Percentiles rank a stretch among this genome's conserved stretches.
These are phyloP conservation scores for Arthrobotrys pseudoclavata DNA, from an alignment of 2,329 filamentous ascomycete species.

Conservation along the genomic window DNA sequence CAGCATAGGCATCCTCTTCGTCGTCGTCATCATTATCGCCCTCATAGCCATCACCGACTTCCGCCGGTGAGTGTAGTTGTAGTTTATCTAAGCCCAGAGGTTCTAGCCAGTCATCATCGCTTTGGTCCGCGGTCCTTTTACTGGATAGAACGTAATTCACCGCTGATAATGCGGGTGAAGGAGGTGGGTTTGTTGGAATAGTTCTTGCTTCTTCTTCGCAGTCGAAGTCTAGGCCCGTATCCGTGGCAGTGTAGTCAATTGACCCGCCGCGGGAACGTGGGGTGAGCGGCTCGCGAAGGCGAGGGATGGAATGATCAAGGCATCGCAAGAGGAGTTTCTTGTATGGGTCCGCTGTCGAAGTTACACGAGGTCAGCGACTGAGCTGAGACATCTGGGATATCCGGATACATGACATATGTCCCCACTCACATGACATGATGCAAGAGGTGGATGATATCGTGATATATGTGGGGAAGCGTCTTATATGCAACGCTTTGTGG, in stretches of 20 bases:
- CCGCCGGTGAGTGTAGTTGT: conserved; percentile 37
- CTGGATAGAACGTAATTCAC: conserved; percentile 15
- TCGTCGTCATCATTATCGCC: conserved; percentile 25
- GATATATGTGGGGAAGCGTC: conserved; percentile 13
- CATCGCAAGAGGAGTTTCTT: conserved; percentile 58
- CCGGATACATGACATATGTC: not conserved
- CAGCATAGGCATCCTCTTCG: conserved; percentile 11
- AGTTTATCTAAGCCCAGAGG: conserved; percentile 31
- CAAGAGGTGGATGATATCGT: conserved; percentile 3
- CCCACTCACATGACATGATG: conserved; percentile 29
- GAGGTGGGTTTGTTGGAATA: conserved; percentile 55
- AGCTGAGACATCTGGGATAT: conserved; percentile 26
- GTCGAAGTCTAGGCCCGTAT: conserved; percentile 26
- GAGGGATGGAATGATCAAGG: conserved; percentile 54
- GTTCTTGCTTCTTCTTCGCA: conserved; percentile 34
- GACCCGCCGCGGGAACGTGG: conserved; percentile 48
- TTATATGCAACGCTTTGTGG: not conserved
- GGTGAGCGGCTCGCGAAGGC: conserved; percentile 36
- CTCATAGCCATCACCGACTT: conserved; percentile 39
- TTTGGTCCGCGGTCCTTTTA: conserved; percentile 18
- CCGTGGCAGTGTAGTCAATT: conserved; percentile 41
- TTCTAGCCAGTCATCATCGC: conserved; percentile 14
- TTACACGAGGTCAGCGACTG: conserved; percentile 12
- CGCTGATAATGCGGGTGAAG: conserved; percentile 50
- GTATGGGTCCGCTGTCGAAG: conserved; percentile 55